phyloP scores from a whole-genome alignment of 2,329 filamentous ascomycete genomes.

The Sporothrix inflata region DNA sequence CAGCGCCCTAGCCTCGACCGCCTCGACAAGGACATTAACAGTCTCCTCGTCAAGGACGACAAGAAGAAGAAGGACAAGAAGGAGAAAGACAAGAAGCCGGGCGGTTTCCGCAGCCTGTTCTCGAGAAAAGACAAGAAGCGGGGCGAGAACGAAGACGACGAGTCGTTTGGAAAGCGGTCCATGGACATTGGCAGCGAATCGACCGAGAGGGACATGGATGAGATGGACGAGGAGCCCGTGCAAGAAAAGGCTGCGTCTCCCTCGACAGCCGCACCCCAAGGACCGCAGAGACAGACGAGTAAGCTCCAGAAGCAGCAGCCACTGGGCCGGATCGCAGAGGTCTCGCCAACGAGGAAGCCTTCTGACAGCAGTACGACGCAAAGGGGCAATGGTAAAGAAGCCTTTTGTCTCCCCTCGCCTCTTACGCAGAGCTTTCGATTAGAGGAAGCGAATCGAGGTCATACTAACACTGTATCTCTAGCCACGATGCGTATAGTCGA shows the following conservation, averaged over 20 bases:
- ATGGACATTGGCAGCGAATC: conserved; percentile 53
- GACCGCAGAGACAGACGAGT: conserved; percentile 60
- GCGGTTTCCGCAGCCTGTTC: conserved; percentile 63
- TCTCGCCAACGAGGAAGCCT: conserved; percentile 50
- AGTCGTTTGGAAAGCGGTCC: conserved; percentile 64
- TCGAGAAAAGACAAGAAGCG: conserved; percentile 66
- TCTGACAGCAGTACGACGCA: conserved; percentile 31
- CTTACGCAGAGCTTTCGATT: background rate
- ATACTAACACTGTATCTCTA: background rate
- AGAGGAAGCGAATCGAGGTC: background rate
- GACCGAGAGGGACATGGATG: conserved; percentile 49
- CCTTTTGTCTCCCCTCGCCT: background rate
- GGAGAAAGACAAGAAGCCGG: conserved; percentile 69
- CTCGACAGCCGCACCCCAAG: conserved; percentile 59
- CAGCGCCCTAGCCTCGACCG: conserved; percentile 72
- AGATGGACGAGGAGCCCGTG: conserved; percentile 48
- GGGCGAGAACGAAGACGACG: conserved; percentile 60
- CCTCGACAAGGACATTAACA: conserved; percentile 62
- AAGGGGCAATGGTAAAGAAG: conserved; percentile 7
- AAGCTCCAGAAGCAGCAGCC: conserved; percentile 73
- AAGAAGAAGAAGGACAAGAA: conserved; percentile 74
- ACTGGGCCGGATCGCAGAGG: conserved; percentile 38
- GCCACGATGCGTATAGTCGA: conserved; percentile 64
- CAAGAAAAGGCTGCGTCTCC: conserved; percentile 63
- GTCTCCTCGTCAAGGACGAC: conserved; percentile 62